Evolutionary conservation across 257 asterid species (phyloP).

Genomic region (Nicotiana undulata): DNA sequence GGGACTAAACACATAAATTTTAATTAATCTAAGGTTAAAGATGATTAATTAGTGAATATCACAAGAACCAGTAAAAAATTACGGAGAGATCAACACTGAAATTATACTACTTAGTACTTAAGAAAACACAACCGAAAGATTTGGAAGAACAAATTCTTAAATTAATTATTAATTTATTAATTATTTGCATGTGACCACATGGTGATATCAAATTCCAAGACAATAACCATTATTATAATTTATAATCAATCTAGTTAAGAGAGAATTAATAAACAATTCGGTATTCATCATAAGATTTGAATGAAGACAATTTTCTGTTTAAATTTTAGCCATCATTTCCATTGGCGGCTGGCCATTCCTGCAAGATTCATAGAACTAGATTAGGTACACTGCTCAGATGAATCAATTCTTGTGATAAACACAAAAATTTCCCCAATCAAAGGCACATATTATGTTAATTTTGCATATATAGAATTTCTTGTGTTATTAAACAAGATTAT

Average conservation of each 20-base stretch:
- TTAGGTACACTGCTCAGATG: not conserved
- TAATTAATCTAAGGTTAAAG: no score
- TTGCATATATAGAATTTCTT: not conserved
- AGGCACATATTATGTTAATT: not conserved
- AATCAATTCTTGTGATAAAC: not conserved
- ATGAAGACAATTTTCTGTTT: not conserved
- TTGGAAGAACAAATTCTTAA: not conserved
- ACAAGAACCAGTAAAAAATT: no score
- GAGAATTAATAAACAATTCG: not conserved
- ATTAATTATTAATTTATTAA: no score
- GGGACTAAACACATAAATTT: no score
- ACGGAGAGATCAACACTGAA: no score
- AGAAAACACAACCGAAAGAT: not conserved
- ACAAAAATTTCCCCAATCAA: not conserved
- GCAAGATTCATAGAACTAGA: not conserved
- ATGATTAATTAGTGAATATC: no score
- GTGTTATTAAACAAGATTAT: not conserved
- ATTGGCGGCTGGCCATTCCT: not conserved
- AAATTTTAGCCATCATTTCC: not conserved
- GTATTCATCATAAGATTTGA: not conserved
- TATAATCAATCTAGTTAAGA: not conserved
- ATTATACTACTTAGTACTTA: no score
- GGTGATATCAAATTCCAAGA: slow-evolving; percentile 7
- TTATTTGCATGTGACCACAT: slow-evolving; percentile 16
- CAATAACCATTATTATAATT: not conserved